Evolutionary conservation across 345 rosid genomes (phyloP), one percentile per base, ranked within the genome.

Genomic region (Kernera saxatilis): DNA sequence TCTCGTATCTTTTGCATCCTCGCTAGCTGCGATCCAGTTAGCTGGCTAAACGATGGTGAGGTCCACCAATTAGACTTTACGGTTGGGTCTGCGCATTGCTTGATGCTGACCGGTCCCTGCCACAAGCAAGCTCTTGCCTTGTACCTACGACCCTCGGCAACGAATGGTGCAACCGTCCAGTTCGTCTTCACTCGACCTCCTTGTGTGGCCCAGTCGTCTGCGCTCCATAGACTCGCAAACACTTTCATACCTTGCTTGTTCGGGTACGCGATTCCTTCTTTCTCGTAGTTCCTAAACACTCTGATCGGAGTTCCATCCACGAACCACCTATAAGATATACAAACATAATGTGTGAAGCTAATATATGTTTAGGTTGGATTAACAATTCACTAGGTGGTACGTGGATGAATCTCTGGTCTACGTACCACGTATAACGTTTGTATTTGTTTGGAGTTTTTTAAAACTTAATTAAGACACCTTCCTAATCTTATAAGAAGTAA

Each of bases 151-250:
- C 81, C 79, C 63, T 73, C 77, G 49, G 87, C 88, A 18, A 59
- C 68, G 70, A 90, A 87, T 5, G 93, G 92, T 60, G 87, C 80
- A 2, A 5, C 62, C 5, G 59, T 81, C 89, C 91, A 86, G 75
- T 88, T 82, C 13, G 78, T 87, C 76, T 88, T 88, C 57, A 49
- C 82, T 5, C 72, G 81, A 9, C 98, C 93, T 30, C 93, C 96
- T 82, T 83, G 78, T 11, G 93, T 92, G 8, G 93, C 91, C 90
- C 91, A 84, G 63, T 81, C 64, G 59, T 88, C 96, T 12, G 88
- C 98, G 74, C 82, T 80, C 92, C 95, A 88, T 75, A 92, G 48
- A 79, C 87, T 88, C 14, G 89, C 30, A 69, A 84, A 78, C 41
- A 80, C 83, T 66, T 82, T 75, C 96, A 87, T 88, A 26, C 87